Base-by-base conservation (phyloP, 805 yeast genomes). In the Grigorovia jiainica region DNA sequence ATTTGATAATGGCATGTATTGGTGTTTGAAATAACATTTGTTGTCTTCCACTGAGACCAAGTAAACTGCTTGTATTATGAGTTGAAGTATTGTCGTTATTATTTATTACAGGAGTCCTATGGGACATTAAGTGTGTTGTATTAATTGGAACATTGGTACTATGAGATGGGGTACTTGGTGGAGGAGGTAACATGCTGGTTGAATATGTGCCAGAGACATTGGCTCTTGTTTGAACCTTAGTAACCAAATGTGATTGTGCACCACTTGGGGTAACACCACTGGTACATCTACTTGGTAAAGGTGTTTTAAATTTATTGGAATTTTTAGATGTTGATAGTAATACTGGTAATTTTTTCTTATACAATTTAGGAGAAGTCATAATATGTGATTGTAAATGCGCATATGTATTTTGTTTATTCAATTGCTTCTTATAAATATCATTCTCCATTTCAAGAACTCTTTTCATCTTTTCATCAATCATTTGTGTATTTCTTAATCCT, bases 291-390 rank as follows among this genome's bases (percentile, higher is more conserved):
- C 33, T 44, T 0, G 45, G 48, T 6, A 49, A 39, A 5, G 63
- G 61, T 8, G 63, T 61, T 45, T 54, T 55, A 41, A 54, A 57
- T n/a, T 46, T 48, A 34, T 43, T 47, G 2, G 38, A 25, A 20
- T 46, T 48, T 32, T 51, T 52, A 3, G 53, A 46, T 25, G 52
- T 60, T 7, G 65, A 59, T 4, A 54, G 41, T 7, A 60, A 44
- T 4, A 61, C 59, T 13, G 65, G 61, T 20, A 61, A 40, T 42
- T 61, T 61, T 16, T 55, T 46, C 34, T 51, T 57, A 34, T 47
- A 48, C 34, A 45, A 17, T 30, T 47, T 55, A 8, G 64, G 60
- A 2, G 64, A 59, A 4, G 61, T 61, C 3, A 49, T 47, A 20
- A 58, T 45, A 42, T 60, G 64, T 0, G 54, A 46, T 36, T 51